Percentiles rank a stretch among this genome's conserved stretches.
Conservation (phyloP, 352 stramenopile species). For the Aphanomyces euteiches region DNA sequence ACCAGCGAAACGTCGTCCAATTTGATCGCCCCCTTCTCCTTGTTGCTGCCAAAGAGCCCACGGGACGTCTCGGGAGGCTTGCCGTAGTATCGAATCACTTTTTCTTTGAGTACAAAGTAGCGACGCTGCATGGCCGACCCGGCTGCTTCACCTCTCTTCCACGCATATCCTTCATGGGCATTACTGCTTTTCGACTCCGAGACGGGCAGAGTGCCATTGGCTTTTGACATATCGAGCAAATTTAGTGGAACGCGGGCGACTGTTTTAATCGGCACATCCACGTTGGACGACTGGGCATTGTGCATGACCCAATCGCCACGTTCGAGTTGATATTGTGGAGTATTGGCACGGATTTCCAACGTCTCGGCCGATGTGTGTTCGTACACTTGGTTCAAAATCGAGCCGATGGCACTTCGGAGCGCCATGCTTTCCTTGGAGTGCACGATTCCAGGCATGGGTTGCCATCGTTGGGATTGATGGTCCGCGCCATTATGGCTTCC, state of each 20-base stretch:
- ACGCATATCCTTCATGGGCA: conserved; percentile 63
- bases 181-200: conserved; percentile 26
- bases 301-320: conserved; percentile 84
- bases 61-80: conserved; percentile 74
- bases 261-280: conserved; percentile 81
- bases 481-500: background rate
- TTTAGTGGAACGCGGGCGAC: conserved; percentile 65
- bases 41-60: conserved; percentile 41
- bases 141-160: conserved; percentile 79
- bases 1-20: conserved; percentile 76
- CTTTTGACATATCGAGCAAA: conserved; percentile 60
- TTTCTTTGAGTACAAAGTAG: conserved; percentile 81
- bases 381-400: conserved; percentile 71
- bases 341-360: conserved; percentile 85
- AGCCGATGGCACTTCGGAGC: conserved; percentile 67
- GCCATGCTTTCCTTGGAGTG: conserved; percentile 82
- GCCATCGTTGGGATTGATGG: conserved; percentile 43
- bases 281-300: conserved; percentile 53
- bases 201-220: conserved; percentile 40
- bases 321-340: conserved; percentile 81
- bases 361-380: conserved; percentile 78
- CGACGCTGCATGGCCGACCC: conserved; percentile 65
- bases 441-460: conserved; percentile 64
- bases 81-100: conserved; percentile 75
- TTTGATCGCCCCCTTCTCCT: conserved; percentile 70